Evolutionary conservation across 2,329 filamentous ascomycete species (phyloP), one percentile per base, ranked within the genome.

Genomic region (Cladophialophora carrionii): DNA sequence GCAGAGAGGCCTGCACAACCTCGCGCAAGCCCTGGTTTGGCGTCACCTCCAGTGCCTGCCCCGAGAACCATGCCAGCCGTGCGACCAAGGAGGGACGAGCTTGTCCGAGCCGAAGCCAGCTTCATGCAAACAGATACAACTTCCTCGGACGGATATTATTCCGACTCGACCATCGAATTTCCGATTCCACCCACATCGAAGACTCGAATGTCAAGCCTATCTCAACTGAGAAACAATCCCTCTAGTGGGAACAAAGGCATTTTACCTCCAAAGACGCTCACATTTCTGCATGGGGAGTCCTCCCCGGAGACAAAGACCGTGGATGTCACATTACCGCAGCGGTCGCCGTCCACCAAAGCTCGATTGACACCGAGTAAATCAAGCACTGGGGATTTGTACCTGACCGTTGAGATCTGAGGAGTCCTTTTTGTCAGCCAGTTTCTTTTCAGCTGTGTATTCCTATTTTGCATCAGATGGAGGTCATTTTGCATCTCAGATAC

Each of bases 1-100:
- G 70, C 73, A 22, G 75, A 78, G 54, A 72, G 73, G 3, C 63
- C 76, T 10, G 74, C 76, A 2, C 68, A 72, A 17, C 76, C 74
- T 12, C 74, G 74, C 20, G 29, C 43, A n/a, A 61, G 56, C n/a
- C 43, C 31, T 12, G 29, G 37, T 73, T 74, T 17, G 14, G 31
- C 46, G 2, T 37, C 48, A 17, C 10, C 29, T 20, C 49, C 52
- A 2, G 17, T 26, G 6, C 49, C 14, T n/a, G 24, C 41, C 31
- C 49, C 59, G 7, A 51, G 22, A n/a, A 57, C 48, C 14, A 12
- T 32, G 14, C 49, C 56, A n/a, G 4, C 34, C 29, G 14, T 26
- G 24, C 51, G 58, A 54, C 56, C 57, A 17, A 62, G 32, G 12
- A 62, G 62, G 43, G 57, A 65, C 43, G 61, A 63, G 34, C 58